Base-by-base conservation (phyloP, 495 filamentous ascomycete species). In the Penicillium robsamsonii region DNA sequence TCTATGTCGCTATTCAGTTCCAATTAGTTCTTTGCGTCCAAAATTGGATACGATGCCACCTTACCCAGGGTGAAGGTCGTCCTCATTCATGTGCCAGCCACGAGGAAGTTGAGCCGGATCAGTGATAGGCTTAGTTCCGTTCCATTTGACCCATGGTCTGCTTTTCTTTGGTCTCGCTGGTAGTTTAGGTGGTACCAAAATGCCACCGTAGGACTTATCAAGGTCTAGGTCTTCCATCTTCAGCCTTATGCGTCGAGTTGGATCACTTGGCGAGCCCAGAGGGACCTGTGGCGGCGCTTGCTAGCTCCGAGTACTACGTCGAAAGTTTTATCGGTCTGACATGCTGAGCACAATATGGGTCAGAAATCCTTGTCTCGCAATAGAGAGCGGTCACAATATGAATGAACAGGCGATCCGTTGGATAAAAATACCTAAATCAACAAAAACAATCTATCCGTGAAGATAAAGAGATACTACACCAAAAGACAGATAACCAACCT, bases 81-180 rank as follows among this genome's bases (percentile, higher is more conserved):
- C 33, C 15, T 50, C 48, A 18, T 50, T 50, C 33, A 40, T 50
- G 12, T 50, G 48, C 48, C 35, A 50, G 35, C 35, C 48, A 1
- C 7, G 5, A 17, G 48, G 35, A 29, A 50, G 20, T 27, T 41
- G 3, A 37, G 13, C 12, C 20, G 48, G 48, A 10, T 50, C 35
- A 2, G 7, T 40, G 9, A 50, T 33, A 8, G 47, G 33, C 8
- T 2, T 8, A 1, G 4, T 0, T 4, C 24, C 35, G 5, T 5
- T 12, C 48, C 48, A 50, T 41, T 40, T 50, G n/a, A 7, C 1
- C 48, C 48, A 50, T 38, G 33, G 30, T 22, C 46, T 50, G 12
- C 8, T 25, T 18, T 35, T 38, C 12, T 38, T 40, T 15, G 35
- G 22, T 7, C 35, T n/a, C 15, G 0, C 10, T 15, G 13, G 18